Evolutionary conservation across 352 stramenopile species (phyloP), one percentile per base, ranked within the genome.

Genomic region (Pythium sp.): DNA sequence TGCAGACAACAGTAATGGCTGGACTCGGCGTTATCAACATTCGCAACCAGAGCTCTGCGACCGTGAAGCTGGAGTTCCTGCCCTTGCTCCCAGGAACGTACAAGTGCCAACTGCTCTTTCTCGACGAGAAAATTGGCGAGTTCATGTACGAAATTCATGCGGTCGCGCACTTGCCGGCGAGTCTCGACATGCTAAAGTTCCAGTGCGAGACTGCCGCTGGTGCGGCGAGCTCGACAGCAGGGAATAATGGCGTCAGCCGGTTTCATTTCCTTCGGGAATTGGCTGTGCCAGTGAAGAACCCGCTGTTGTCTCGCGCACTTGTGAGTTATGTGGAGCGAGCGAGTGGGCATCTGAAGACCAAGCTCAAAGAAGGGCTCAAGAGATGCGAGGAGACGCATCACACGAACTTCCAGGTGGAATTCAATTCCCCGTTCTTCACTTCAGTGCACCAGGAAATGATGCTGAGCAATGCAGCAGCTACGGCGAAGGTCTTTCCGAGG

Each of bases 81-180:
- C 86, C 94, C 0, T 84, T 98, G 7, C 46, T 87, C 5, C 89
- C 92, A 11, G 95, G 95, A 0, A 83, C 80, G 34, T 98, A 97
- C 80, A 86, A 83, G 26, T 98, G 89, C 59, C 88, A 97, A 61
- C 55, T 98, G 6, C 73, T 98, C 0, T 94, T 98, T 22, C 47
- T 98, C 22, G 92, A 98, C 58, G 87, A 98, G 43, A 90, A 91
- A 20, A 80, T 97, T 3, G 95, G 95, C n/a, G 93, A 98, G 65
- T 98, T 98, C 62, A 80, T 96, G 58, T 97, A 98, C 64, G 92
- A 98, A 65, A 74, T 98, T 3, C 77, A 92, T 24, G 93, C 79
- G 0, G 80, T 86, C 1, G 91, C 93, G 5, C 86, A 85, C 30
- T 75, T 98, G 4, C 95, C 95, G 3, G 51, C 72, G 2, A 84